Percentiles rank a stretch among this genome's conserved stretches.
These are phyloP conservation scores for Penicillium parvum DNA, from an alignment of 495 filamentous ascomycete species.

Conservation along the genomic window DNA sequence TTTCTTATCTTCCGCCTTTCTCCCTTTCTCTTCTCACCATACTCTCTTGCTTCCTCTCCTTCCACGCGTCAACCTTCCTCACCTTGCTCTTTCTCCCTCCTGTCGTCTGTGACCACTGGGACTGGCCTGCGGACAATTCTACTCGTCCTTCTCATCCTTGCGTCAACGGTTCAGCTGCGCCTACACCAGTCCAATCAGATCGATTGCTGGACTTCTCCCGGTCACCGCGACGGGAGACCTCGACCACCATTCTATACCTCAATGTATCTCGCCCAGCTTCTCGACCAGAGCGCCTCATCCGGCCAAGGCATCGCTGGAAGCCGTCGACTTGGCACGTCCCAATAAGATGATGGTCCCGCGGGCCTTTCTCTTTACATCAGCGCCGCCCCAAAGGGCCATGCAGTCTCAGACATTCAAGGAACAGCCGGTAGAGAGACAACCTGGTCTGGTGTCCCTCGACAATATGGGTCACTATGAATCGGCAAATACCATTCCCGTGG, in stretches of 20 bases:
- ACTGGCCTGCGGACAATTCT: not conserved
- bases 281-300: constrained; percentile 48
- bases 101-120: not conserved
- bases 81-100: not conserved
- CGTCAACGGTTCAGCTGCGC: too few species aligned
- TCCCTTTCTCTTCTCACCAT: not conserved
- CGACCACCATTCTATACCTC: constrained; percentile 15
- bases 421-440: constrained; percentile 7
- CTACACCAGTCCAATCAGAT: constrained; percentile 6
- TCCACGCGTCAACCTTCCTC: not conserved
- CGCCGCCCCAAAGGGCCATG: constrained; percentile 21
- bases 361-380: constrained; percentile 39
- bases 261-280: constrained; percentile 46
- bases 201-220: constrained; percentile 10
- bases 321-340: constrained; percentile 12
- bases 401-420: constrained; percentile 16
- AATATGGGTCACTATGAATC: constrained; percentile 2
- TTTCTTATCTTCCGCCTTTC: constrained; percentile 16
- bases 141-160: not conserved
- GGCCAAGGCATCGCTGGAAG: constrained; percentile 22
- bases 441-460: constrained; percentile 17
- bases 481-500: constrained; percentile 34
- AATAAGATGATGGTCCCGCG: constrained; percentile 46
- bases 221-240: constrained; percentile 11
- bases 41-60: not conserved